Conservation (phyloP, 1,284 basidiomycete genomes). For the Ustilago lituana region DNA sequence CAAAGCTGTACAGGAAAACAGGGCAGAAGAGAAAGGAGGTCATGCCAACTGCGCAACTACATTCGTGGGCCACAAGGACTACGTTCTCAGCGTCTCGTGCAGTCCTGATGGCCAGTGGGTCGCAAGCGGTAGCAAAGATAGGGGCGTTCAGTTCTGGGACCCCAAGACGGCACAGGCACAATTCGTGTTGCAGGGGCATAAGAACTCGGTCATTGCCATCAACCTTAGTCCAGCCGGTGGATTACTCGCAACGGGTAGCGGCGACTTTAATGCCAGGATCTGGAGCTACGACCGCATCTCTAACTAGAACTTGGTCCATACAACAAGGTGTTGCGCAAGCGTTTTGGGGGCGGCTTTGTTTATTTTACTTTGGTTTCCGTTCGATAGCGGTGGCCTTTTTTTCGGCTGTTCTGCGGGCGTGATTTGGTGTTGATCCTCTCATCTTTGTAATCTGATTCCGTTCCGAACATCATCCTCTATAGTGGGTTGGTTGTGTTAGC, state of each 20-base stretch:
- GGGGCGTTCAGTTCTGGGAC: slow-evolving; percentile 81
- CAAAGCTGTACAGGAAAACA: slow-evolving; percentile 55
- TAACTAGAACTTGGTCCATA: no score
- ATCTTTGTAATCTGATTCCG: no score
- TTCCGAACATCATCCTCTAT: no score
- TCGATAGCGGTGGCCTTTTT: no score
- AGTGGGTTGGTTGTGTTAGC: no score
- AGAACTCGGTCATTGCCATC: slow-evolving; percentile 89
- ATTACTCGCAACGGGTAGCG: slow-evolving; percentile 83
- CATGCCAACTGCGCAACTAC: slow-evolving; percentile 77
- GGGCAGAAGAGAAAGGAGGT: slow-evolving; percentile 57
- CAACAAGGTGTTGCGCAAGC: no score
- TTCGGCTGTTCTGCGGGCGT: no score
- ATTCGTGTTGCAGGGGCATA: slow-evolving; percentile 87
- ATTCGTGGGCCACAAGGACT: slow-evolving; percentile 87
- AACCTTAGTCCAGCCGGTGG: slow-evolving; percentile 80
- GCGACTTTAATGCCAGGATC: slow-evolving; percentile 75
- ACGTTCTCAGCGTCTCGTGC: slow-evolving; percentile 81
- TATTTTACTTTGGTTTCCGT: no score
- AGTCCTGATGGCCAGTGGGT: slow-evolving; percentile 87
- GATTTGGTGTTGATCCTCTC: no score
- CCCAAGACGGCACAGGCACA: slow-evolving; percentile 78
- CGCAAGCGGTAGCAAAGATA: slow-evolving; percentile 88
- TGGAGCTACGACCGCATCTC: slow-evolving; percentile 60
- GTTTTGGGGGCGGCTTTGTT: no score